These are phyloP conservation scores for Caulochytrium protostelioides DNA, from an alignment of 371 early-diverging fungal species.

Conservation along the genomic window DNA sequence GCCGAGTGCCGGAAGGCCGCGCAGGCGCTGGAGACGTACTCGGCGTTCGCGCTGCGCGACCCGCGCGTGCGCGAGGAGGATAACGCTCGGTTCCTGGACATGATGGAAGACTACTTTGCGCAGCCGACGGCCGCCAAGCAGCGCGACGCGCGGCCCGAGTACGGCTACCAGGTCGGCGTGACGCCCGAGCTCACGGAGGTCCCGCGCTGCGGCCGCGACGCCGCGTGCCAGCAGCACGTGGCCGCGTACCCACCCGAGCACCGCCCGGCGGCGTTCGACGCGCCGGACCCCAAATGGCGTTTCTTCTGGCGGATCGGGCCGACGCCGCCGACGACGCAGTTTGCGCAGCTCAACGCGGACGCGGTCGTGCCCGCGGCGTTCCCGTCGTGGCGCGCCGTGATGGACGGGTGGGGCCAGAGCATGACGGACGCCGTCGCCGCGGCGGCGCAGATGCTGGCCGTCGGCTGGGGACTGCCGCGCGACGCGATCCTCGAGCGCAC, in stretches of 20 bases:
- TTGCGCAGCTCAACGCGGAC: slow-evolving; percentile 32
- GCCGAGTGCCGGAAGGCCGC: slow-evolving; percentile 29
- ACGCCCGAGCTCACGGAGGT: slow-evolving; percentile 42
- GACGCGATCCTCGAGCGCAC: slow-evolving; percentile 27
- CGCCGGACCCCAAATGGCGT: slow-evolving; percentile 50
- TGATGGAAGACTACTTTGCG: slow-evolving; percentile 42
- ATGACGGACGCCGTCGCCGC: slow-evolving; percentile 27
- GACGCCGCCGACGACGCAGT: slow-evolving; percentile 26
- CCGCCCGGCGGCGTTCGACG: slow-evolving; percentile 14
- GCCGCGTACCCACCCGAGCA: slow-evolving; percentile 10
- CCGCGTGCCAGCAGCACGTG: slow-evolving; percentile 23
- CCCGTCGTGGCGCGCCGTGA: slow-evolving; percentile 24
- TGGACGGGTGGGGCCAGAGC: slow-evolving; percentile 39
- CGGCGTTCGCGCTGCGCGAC: slow-evolving; percentile 38
- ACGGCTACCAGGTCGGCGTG: slow-evolving; percentile 32
- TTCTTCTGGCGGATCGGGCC: slow-evolving; percentile 30
- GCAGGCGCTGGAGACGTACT: slow-evolving; percentile 34
- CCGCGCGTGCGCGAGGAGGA: slow-evolving; percentile 33
- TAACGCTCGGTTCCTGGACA: slow-evolving; percentile 33
- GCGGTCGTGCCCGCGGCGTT: slow-evolving; percentile 33
- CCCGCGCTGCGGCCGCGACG: slow-evolving; percentile 37
- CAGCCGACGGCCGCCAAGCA: slow-evolving; percentile 31
- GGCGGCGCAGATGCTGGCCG: slow-evolving; percentile 35
- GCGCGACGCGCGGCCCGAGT: slow-evolving; percentile 34
- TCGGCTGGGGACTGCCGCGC: slow-evolving; percentile 32